Evolutionary conservation across 169 alveolate genomes (phyloP).

Genomic region (Cryptosporidium baileyi): DNA sequence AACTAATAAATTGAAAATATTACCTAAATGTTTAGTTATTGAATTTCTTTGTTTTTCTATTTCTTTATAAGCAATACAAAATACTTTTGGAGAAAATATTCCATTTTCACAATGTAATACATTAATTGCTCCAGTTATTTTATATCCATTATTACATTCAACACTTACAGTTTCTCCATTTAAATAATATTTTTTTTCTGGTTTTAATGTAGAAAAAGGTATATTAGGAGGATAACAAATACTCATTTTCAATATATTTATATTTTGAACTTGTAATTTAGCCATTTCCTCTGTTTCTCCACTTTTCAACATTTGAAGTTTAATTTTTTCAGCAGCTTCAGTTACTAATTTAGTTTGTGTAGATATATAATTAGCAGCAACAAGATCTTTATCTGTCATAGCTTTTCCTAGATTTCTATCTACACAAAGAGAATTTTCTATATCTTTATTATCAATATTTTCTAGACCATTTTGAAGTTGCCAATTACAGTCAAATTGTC

Average conservation of each 20-base stretch:
- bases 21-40: conserved; percentile 31
- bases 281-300: conserved; percentile 49
- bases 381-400: conserved; percentile 52
- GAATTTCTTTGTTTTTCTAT: conserved; percentile 36
- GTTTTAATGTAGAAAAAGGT: conserved; percentile 26
- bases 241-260: conserved; percentile 23
- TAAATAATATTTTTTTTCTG: conserved; percentile 36
- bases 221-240: conserved; percentile 65
- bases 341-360: conserved; percentile 25
- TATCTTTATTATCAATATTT: neutral
- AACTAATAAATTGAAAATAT: conserved; percentile 18
- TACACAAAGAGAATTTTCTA: conserved; percentile 52
- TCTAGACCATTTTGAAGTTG: conserved; percentile 61
- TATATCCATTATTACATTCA: conserved; percentile 49
- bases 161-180: conserved; percentile 27
- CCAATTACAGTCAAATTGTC: conserved; percentile 66
- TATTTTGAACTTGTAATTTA: conserved; percentile 16
- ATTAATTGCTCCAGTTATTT: conserved; percentile 40
- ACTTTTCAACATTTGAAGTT: conserved; percentile 19
- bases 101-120: conserved; percentile 45
- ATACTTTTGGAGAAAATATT: conserved; percentile 41
- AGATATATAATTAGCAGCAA: conserved; percentile 52
- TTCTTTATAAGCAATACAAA: conserved; percentile 43
- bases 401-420: conserved; percentile 53
- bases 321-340: conserved; percentile 62